Evolutionary conservation across 805 yeast genomes (phyloP).

Genomic region (Monosporozyma solicola): DNA sequence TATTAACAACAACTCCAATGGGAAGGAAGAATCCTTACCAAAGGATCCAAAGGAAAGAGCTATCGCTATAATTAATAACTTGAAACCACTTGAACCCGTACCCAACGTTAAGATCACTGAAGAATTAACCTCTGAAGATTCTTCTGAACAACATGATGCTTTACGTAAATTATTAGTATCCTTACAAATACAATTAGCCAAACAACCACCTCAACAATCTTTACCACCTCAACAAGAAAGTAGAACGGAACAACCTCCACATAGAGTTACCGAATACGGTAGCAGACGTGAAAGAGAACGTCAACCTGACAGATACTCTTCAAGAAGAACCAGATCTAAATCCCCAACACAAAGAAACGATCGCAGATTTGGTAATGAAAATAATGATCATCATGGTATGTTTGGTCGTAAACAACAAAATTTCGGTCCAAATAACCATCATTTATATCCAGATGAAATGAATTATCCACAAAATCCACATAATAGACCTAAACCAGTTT

Average conservation of each 20-base stretch:
- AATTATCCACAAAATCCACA: conserved; percentile 67
- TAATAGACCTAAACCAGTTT: conserved; percentile 65
- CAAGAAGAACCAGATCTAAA: conserved; percentile 44
- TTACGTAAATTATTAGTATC: conserved; percentile 33
- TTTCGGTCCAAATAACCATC: conserved; percentile 25
- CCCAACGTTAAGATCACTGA: conserved; percentile 19
- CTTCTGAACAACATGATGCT: conserved; percentile 34
- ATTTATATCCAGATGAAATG: conserved; percentile 40
- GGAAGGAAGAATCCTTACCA: conserved; percentile 42
- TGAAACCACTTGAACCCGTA: conserved; percentile 12
- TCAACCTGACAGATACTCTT: conserved; percentile 18
- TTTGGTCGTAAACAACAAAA: not conserved
- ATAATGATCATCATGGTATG: conserved; percentile 4
- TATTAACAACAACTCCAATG: conserved; percentile 35
- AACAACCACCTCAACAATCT: not conserved
- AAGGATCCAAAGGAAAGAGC: conserved; percentile 28
- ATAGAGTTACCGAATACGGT: conserved; percentile 24
- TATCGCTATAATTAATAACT: conserved; percentile 23
- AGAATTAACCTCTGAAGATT: conserved; percentile 19
- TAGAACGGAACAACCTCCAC: conserved; percentile 5
- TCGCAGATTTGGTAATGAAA: not conserved
- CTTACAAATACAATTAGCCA: conserved; percentile 24
- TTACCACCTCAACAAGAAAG: not conserved
- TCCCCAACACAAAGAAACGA: conserved; percentile 32
- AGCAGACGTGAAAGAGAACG: conserved; percentile 29